phyloP scores from a whole-genome alignment of 116 monocot species.

The Thalassia testudinum region DNA sequence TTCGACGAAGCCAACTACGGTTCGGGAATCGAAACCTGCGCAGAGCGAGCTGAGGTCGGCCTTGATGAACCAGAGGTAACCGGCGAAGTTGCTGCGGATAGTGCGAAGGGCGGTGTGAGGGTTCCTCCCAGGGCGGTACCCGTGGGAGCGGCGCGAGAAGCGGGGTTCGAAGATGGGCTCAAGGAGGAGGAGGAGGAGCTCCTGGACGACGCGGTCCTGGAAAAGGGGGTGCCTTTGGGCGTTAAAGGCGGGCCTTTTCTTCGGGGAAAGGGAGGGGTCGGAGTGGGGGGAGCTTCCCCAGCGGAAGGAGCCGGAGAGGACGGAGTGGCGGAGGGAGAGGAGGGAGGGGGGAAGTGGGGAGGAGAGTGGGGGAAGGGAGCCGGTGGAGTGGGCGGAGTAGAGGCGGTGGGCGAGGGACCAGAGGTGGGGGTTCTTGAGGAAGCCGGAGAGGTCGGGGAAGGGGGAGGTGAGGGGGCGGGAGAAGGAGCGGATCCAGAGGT shows the following conservation, averaged over 20 bases:
- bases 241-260: conserved; percentile 12
- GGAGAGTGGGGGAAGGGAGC: conserved; percentile 24
- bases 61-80: conserved; percentile 62
- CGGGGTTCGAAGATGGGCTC: conserved; percentile 59
- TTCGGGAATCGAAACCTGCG: conserved; percentile 13
- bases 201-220: conserved; percentile 55
- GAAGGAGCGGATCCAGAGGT: conserved; percentile 33
- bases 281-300: conserved; percentile 20
- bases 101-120: conserved; percentile 52
- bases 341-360: conserved; percentile 5
- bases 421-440: conserved; percentile 40
- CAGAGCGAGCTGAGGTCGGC: conserved; percentile 25
- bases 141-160: conserved; percentile 51
- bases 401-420: conserved; percentile 63
- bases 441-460: conserved; percentile 45
- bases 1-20: conserved; percentile 27
- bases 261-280: conserved; percentile 17
- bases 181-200: conserved; percentile 51
- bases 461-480: conserved; percentile 1
- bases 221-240: conserved; percentile 20
- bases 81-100: conserved; percentile 49
- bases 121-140: conserved; percentile 46
- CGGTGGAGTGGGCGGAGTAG: conserved; percentile 36
- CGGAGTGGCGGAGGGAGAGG: conserved; percentile 11
- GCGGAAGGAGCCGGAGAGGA: conserved; percentile 23